Evolutionary conservation across 2,329 filamentous ascomycete genomes (phyloP).

Genomic region (Cordyceps cicadae): DNA sequence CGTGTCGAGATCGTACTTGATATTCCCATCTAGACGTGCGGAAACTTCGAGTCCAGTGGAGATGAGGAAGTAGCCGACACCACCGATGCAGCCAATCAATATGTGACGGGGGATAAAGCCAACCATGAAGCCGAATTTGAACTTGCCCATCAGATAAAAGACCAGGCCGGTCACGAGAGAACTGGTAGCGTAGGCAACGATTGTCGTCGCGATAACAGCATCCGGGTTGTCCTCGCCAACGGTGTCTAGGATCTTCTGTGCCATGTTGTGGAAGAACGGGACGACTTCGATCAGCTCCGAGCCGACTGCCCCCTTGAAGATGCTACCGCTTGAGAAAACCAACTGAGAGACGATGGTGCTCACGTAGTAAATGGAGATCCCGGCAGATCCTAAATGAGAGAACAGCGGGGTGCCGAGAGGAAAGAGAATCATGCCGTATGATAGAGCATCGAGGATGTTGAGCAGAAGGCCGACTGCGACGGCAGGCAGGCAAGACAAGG

Average conservation of each 20-base stretch:
- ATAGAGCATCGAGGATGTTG: slow-evolving; percentile 89
- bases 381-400: slow-evolving; percentile 75
- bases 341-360: slow-evolving; percentile 93
- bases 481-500: slow-evolving; percentile 67
- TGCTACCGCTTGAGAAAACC: slow-evolving; percentile 77
- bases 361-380: slow-evolving; percentile 97
- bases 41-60: slow-evolving; percentile 91
- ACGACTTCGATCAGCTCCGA: slow-evolving; percentile 99
- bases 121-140: slow-evolving; percentile 82
- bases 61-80: slow-evolving; percentile 90
- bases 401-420: slow-evolving; percentile 84
- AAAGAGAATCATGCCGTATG: slow-evolving; percentile 95
- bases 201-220: slow-evolving; percentile 87
- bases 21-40: slow-evolving; percentile 73
- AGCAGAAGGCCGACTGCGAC: slow-evolving; percentile 82
- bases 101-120: slow-evolving; percentile 97
- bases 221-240: slow-evolving; percentile 76
- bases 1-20: slow-evolving; percentile 73
- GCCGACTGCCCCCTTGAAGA: slow-evolving; percentile 84
- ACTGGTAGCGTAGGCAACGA: slow-evolving; percentile 82
- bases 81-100: slow-evolving; percentile 91
- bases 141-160: slow-evolving; percentile 84
- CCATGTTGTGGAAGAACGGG: slow-evolving; percentile 98
- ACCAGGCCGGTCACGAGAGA: slow-evolving; percentile 84
- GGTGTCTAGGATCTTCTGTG: slow-evolving; percentile 69